Conservation (phyloP, 192 early-diverging fungal species). For the Rhizophagus clarus region DNA sequence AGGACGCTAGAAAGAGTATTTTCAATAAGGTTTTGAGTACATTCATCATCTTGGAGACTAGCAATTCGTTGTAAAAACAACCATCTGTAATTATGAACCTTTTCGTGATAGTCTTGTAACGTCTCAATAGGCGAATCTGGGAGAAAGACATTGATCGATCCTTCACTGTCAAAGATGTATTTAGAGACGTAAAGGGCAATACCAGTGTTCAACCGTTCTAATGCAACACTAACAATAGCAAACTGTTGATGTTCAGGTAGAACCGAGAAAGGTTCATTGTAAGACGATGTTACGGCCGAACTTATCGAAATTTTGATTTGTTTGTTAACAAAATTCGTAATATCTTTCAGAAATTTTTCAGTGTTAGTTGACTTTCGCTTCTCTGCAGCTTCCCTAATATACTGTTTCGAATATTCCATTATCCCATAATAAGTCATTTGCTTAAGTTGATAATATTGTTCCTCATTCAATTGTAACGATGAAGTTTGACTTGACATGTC, state of each 20-base stretch:
- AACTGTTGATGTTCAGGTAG: not conserved
- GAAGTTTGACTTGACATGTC: not conserved
- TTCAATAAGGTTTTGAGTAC: not conserved
- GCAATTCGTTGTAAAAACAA: constrained; percentile 8
- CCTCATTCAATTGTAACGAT: constrained; percentile 7
- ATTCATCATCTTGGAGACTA: not conserved
- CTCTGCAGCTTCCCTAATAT: not conserved
- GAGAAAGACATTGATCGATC: not conserved
- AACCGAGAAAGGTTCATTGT: not conserved
- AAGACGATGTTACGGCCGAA: too few species aligned
- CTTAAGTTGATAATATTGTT: not conserved
- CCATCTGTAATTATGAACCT: constrained; percentile 3
- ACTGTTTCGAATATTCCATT: not conserved
- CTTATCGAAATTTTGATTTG: not conserved
- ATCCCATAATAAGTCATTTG: constrained; percentile 8
- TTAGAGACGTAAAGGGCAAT: not conserved
- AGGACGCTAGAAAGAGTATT: not conserved
- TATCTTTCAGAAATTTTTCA: not conserved
- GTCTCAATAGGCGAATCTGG: not conserved
- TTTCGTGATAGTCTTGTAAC: not conserved
- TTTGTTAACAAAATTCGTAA: not conserved
- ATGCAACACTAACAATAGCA: not conserved
- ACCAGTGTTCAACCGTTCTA: not conserved
- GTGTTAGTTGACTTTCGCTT: not conserved
- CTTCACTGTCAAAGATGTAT: not conserved